Evolutionary conservation across 148 eudicot genomes (phyloP), one percentile per base, ranked within the genome.

Genomic region (Linanthus parryae): DNA sequence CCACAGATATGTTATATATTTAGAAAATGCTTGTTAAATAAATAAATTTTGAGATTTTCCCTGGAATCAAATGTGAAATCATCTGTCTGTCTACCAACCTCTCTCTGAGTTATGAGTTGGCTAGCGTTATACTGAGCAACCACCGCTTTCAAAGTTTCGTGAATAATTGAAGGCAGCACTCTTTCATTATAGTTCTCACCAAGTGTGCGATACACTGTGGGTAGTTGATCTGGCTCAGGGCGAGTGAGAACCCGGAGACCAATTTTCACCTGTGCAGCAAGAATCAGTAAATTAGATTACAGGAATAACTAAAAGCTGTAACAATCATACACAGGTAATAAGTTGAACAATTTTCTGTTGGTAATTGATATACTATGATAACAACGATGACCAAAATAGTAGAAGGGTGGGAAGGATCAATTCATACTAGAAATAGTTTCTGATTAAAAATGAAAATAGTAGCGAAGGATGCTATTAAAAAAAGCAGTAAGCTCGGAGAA

Each of bases 111-210:
- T 19, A 91, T 78, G 16, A 91, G 87, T 73, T 91, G 94, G 73
- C 98, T 91, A 21, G 98, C 98, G 58, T 86, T 91, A 63, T 91
- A 91, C 41, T 83, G 98, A 18, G 98, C 98, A 67, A 91, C 95
- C 47, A 86, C 98, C 58, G 98, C 75, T 69, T 86, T 91, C 82
- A 91, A 54, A 54, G 95, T 86, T 68, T 91, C 98, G 54, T 91
- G 86, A 55, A 91, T 80, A 11, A 91, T 81, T 24, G 95, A 91
- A 57, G 97, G 98, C 61, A 91, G 57, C 27, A 91, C 95, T 65
- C 94, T 86, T 58, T 91, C 98, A 53, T 79, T 81, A 42, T 83
- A 91, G 68, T 91, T 83, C 62, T 83, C 81, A 66, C 98, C 98
- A 58, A 91, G 94, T 22, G 88, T 81, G 24, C 98, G 84, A 48